phyloP scores from a whole-genome alignment of 805 yeast species.

The Zygotorulaspora florentina region DNA sequence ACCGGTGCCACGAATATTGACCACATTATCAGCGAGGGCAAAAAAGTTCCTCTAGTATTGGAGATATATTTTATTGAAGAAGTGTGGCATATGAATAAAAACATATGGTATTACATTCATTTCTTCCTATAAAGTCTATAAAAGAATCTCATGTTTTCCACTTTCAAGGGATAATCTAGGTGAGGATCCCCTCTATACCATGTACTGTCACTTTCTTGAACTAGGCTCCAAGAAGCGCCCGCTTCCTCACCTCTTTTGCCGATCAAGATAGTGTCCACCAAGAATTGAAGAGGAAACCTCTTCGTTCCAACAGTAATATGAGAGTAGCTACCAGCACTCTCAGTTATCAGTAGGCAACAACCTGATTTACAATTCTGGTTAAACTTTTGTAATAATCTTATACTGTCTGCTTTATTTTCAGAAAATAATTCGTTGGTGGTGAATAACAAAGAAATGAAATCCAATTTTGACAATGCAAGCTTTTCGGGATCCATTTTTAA shows the following conservation, averaged over 20 bases:
- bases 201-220: slow-evolving; percentile 64
- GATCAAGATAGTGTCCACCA: slow-evolving; percentile 66
- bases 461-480: slow-evolving; percentile 29
- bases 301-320: slow-evolving; percentile 72
- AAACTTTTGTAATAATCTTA: slow-evolving; percentile 53
- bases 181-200: slow-evolving; percentile 67
- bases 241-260: slow-evolving; percentile 46
- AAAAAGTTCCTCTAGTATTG: no score
- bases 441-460: slow-evolving; percentile 68
- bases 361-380: slow-evolving; percentile 51
- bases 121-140: slow-evolving; percentile 64
- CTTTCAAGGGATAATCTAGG: slow-evolving; percentile 57
- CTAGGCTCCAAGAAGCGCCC: slow-evolving; percentile 60
- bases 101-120: neutral
- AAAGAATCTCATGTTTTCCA: slow-evolving; percentile 87
- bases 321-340: slow-evolving; percentile 88
- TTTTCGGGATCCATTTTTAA: slow-evolving; percentile 29
- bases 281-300: slow-evolving; percentile 75
- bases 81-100: no score
- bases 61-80: no score
- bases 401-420: slow-evolving; percentile 58
- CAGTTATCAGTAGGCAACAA: slow-evolving; percentile 61
- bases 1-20: no score
- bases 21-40: no score
- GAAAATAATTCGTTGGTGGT: slow-evolving; percentile 85